phyloP scores from a whole-genome alignment of 2,329 filamentous ascomycete genomes.

The Amphichorda felina region DNA sequence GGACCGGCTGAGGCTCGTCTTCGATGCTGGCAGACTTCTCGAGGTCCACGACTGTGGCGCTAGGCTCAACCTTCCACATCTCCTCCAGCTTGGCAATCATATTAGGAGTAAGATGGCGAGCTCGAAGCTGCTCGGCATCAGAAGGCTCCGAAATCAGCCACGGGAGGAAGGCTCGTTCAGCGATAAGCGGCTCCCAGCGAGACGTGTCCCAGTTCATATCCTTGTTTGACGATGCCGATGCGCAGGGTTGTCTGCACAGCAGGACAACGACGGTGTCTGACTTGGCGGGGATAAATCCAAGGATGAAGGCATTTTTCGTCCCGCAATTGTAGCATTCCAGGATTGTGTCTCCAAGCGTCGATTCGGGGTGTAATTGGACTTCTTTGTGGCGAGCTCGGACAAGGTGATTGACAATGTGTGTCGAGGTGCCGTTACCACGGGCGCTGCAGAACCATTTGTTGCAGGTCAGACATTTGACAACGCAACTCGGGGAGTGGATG shows the following conservation, averaged over 20 bases:
- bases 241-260: conserved; percentile 91
- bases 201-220: conserved; percentile 99
- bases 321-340: conserved; percentile 99
- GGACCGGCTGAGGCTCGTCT: conserved; percentile 85
- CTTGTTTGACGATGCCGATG: conserved; percentile 87
- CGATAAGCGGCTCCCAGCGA: conserved; percentile 93
- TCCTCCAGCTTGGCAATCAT: conserved; percentile 95
- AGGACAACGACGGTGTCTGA: conserved; percentile 97
- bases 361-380: conserved; percentile 89
- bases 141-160: conserved; percentile 88
- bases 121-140: conserved; percentile 91
- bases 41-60: conserved; percentile 78
- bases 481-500: conserved; percentile 88
- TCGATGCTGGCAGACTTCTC: conserved; percentile 88
- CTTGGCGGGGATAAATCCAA: conserved; percentile 97
- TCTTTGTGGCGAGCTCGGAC: conserved; percentile 97
- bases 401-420: conserved; percentile 96
- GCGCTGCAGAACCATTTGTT: conserved; percentile 99
- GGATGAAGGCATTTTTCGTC: conserved; percentile 96
- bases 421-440: conserved; percentile 89
- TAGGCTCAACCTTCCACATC: conserved; percentile 94
- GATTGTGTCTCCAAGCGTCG: conserved; percentile 86
- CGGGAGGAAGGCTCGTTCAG: conserved; percentile 85
- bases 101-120: conserved; percentile 82
- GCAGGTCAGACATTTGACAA: conserved; percentile 92